A percentile compares a stretch with the other conserved stretches of the same genome.
phyloP scores from a whole-genome alignment of 495 filamentous ascomycete genomes.

The Umbilicaria muhlenbergii region DNA sequence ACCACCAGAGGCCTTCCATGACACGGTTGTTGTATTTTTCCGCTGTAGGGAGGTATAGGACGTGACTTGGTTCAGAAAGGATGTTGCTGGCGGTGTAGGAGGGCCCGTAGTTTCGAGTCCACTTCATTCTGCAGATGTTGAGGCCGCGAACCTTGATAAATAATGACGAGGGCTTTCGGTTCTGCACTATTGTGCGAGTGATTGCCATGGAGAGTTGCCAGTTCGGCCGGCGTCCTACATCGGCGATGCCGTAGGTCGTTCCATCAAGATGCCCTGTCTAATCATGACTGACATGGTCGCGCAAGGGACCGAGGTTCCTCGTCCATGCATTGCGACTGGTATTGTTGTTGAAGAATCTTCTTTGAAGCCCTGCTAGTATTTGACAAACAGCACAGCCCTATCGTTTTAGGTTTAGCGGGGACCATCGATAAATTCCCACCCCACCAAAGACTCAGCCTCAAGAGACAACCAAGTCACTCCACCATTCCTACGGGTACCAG shows the following conservation, averaged over 20 bases:
- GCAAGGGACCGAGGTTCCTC: too few species aligned
- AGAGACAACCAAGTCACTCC: too few species aligned
- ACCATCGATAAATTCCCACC: background rate
- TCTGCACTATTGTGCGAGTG: background rate
- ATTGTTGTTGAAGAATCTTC: too few species aligned
- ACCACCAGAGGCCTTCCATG: constrained; percentile 16
- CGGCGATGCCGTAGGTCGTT: too few species aligned
- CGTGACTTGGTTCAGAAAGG: constrained; percentile 8
- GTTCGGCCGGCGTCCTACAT: too few species aligned
- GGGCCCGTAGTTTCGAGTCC: background rate
- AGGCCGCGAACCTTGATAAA: background rate
- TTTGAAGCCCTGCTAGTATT: background rate
- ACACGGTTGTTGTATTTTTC: constrained; percentile 5
- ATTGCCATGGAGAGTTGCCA: background rate
- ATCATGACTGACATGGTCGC: too few species aligned
- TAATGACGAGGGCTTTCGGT: background rate
- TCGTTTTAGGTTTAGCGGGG: background rate
- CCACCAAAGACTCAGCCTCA: background rate
- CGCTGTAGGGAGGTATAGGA: constrained; percentile 7
- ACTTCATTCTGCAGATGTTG: constrained; percentile 1
- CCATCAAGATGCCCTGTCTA: too few species aligned
- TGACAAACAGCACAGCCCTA: background rate
- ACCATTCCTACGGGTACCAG: too few species aligned
- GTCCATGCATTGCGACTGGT: too few species aligned
- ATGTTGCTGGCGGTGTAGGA: background rate